Evolutionary conservation across 208 protist species (phyloP), one percentile per base, ranked within the genome.

Genomic region (Crithidia acanthocephali): DNA sequence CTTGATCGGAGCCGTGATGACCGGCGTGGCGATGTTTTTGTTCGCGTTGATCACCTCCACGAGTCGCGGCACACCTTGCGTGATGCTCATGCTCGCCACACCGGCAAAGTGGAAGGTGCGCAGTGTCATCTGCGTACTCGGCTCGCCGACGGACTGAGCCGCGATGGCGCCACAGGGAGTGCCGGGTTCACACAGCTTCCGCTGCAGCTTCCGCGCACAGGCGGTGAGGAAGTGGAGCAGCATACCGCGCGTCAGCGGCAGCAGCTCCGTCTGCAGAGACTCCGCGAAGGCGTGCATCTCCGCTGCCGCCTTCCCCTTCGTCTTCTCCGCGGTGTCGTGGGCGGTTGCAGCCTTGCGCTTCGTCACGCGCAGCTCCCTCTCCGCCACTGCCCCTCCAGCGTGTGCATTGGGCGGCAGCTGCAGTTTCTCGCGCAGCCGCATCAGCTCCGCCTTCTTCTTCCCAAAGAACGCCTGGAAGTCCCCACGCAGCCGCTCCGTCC

Each of bases 51-150:
- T 99, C 68, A 99, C 98, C 80, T 99, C 99, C 55, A 99, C 97
- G 52, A 99, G 97, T 82, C 95, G 92, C 35, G 98, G 97, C 37
- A 99, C 97, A 93, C 97, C 98, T 50, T 98, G 92, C 20, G 97
- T 98, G 76, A 99, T 97, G 80, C 85, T 99, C 99, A 99, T 99
- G 64, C 95, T 98, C 35, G 99, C 98, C 22, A 99, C 98, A 72
- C 99, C 99, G 40, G 99, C 99, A 88, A 99, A 99, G 91, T 99
- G 99, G 87, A 99, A 99, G 23, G 98, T 99, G 74, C 99, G 99
- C 20, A 99, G 88, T 0, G 99, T 99, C 99, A 99, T 99, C 77
- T 99, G 99, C 42, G 99, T 99, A 37, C 92, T 98, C 33, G 99
- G 99, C 83, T 99, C 99, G 63, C 99, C 99, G 55, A 99, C 99